Evolutionary conservation across 768 basidiomycete species (phyloP), one percentile per base, ranked within the genome.

Genomic region (Sarcomyxa edulis): DNA sequence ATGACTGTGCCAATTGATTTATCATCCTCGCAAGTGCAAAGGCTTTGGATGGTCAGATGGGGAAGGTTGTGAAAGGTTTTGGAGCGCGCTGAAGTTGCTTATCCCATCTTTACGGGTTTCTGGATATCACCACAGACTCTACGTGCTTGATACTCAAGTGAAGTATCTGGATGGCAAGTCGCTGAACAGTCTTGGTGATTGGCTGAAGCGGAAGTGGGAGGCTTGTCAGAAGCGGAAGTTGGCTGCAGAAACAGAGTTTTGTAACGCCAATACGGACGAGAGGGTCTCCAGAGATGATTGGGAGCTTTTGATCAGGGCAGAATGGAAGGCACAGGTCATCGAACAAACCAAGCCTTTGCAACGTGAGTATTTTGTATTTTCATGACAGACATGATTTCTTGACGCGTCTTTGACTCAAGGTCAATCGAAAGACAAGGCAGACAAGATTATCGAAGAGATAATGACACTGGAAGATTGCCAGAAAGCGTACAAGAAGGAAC

Each of bases 1-100:
- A 18, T 65, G 62, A 62, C 47, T 51, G 2, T 64, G 59, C 41
- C 56, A 61, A 30, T 9, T 61, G 3, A 39, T 55, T 3, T 62
- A 51, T 45, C 54, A 64, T 35, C 63, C 61, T 4, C 37, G 53
- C 3, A 51, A 54, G 29, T 39, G 53, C 19, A 4, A 20, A 3
- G 53, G 55, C 3, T 54, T 53, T 45, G 59, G 59, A 2, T 38
- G 54, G 2, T 39, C 50, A 10, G 50, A 59, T 41, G 57, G 58
- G 3, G 58, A 59, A 37, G 56, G 56, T 2, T 47, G 45, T 28
- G 54, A 60, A 25, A 23, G 46, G 6, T 46, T 60, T 10, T 65
- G 64, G 62, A 40, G 43, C 24, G 42, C 39, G 0, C 46, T 52
- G 16, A 43, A 39, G 24, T 39, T 32, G 15, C 24, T 46, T 3